Base-by-base conservation (phyloP, 1,284 basidiomycete species). In the Afroboletus lepidellus region DNA sequence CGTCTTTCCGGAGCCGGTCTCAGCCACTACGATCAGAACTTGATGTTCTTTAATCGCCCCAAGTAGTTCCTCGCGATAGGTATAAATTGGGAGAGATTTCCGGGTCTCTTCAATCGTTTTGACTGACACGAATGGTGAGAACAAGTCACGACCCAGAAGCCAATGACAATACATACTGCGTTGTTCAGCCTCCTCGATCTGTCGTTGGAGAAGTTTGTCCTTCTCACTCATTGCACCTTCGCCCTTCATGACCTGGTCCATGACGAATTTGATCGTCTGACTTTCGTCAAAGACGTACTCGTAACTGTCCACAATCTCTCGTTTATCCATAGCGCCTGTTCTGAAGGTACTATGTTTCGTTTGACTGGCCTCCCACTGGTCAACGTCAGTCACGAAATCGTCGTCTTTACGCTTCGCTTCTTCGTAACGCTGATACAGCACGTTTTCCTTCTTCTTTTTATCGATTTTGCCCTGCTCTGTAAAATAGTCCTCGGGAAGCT, bases 391-490 rank as follows among this genome's bases (percentile, higher is more conserved):
- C 15, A 92, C 84, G 67, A 98, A 98, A 62, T 94, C 87, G 64
- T 92, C 91, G 56, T 92, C 90, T 66, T 91, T 88, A 2, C 85
- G 86, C 64, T 88, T 90, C 29, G 87, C 88, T 55, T 99, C 96
- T 66, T 96, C 92, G 67, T 98, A 98, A 30, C 97, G 89, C 62
- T 93, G 85, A 69, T 98, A 98, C 46, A 99, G 72, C 0, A 92
- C 94, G 60, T 90, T 88, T 67, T 96, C 86, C 69, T 98, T 96
- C 74, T 94, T 95, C 76, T 97, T 95, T 72, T 86, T 89, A 79
- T 99, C 95, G 56, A 99, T 91, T 71, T 94, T 96, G n/a, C 97
- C 97, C 69, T 98, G 93, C 65, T 98, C 96, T 0, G 96, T 99
- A 63, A 98, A 81, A 66, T 99, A 99, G 72, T 99, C 96, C 62